Percentiles rank a stretch among this genome's conserved stretches.
These are phyloP conservation scores for Carex pumila DNA, from an alignment of 176 grass and related monocot genomes.

Conservation along the genomic window DNA sequence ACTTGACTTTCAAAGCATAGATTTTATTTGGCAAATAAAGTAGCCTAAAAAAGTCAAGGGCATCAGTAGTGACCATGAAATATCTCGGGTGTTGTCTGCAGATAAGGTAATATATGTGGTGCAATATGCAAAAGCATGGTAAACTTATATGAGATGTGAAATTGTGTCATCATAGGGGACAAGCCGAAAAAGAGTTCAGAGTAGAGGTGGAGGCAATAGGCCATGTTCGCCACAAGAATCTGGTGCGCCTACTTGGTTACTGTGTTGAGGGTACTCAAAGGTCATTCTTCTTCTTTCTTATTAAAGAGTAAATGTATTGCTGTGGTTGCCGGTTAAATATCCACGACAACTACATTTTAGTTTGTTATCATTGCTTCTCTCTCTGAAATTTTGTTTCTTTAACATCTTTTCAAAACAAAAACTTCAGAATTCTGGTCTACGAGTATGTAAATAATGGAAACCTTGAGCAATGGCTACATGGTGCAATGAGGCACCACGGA, in stretches of 20 bases:
- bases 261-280: slow-evolving; percentile 96
- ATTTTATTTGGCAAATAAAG: neutral
- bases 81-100: neutral
- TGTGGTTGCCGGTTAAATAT: neutral
- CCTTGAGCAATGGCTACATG: slow-evolving; percentile 94
- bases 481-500: slow-evolving; percentile 69
- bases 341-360: neutral
- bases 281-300: slow-evolving; percentile 1
- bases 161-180: slow-evolving; percentile 36
- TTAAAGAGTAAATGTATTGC: neutral
- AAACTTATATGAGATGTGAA: neutral
- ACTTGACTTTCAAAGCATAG: neutral
- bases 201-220: slow-evolving; percentile 98
- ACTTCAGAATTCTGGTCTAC: slow-evolving; percentile 80
- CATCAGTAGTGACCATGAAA: neutral
- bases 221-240: slow-evolving; percentile 96
- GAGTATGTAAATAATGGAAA: slow-evolving; percentile 97
- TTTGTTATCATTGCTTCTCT: neutral
- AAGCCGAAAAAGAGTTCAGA: slow-evolving; percentile 95
- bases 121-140: slow-evolving; percentile 1
- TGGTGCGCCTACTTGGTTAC: slow-evolving; percentile 88
- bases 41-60: neutral
- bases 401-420: slow-evolving; percentile 10
- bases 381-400: neutral
- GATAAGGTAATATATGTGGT: neutral